Conservation (phyloP, 2,329 filamentous ascomycete species). For the Ascochyta rabiei region DNA sequence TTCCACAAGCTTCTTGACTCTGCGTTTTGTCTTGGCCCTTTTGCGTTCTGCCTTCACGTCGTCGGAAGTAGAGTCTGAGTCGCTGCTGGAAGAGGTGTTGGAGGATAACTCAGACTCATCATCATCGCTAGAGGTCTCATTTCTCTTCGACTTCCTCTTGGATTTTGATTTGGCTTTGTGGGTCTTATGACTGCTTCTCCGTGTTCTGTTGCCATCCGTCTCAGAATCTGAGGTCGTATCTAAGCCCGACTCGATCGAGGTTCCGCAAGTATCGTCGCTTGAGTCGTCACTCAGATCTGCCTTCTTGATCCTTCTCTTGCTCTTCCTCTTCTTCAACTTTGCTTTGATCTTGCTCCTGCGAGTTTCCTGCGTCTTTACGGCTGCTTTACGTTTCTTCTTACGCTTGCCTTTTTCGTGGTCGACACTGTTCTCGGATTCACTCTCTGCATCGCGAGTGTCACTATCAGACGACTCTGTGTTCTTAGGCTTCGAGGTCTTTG, state of each 20-base stretch:
- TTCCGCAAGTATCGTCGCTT: slow-evolving; percentile 22
- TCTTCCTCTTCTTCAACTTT: slow-evolving; percentile 32
- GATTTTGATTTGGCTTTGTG: slow-evolving; percentile 28
- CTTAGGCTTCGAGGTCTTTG: slow-evolving; percentile 29
- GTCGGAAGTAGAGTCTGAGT: slow-evolving; percentile 22
- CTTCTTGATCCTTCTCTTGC: slow-evolving; percentile 29
- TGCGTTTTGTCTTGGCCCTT: slow-evolving; percentile 26
- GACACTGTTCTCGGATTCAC: slow-evolving; percentile 25
- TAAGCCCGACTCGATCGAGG: slow-evolving; percentile 21
- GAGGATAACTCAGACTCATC: slow-evolving; percentile 16
- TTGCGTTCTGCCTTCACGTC: slow-evolving; percentile 18
- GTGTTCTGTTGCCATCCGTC: slow-evolving; percentile 5
- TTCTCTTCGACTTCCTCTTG: slow-evolving; percentile 34
- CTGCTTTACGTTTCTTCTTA: slow-evolving; percentile 27
- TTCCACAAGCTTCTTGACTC: slow-evolving; percentile 15
- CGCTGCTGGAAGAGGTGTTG: slow-evolving; percentile 17
- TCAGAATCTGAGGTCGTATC: slow-evolving; percentile 20
- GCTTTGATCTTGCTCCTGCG: slow-evolving; percentile 31
- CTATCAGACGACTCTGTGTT: slow-evolving; percentile 28
- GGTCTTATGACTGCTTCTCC: slow-evolving; percentile 22
- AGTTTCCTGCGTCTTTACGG: slow-evolving; percentile 15
- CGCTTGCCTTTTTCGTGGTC: slow-evolving; percentile 33
- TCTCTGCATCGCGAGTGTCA: slow-evolving; percentile 28
- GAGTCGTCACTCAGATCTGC: slow-evolving; percentile 26
- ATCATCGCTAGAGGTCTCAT: slow-evolving; percentile 24